phyloP scores from a whole-genome alignment of 1,139 yeast genomes.

The Hemisphaericaspora subhashii region DNA sequence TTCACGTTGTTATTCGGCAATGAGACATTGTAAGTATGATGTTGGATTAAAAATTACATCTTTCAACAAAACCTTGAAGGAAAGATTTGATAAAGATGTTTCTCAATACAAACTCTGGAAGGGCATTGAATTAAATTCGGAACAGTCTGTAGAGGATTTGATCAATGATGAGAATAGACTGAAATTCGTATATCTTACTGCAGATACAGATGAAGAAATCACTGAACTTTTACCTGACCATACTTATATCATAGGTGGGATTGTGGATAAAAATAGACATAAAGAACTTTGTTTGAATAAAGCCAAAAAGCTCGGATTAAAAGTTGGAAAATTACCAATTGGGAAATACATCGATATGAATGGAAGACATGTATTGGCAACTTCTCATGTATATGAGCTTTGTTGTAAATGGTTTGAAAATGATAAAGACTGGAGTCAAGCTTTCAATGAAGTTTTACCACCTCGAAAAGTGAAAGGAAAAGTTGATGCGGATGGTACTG shows the following conservation, averaged over 20 bases:
- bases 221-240: slow-evolving; percentile 63
- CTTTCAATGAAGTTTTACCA: slow-evolving; percentile 85
- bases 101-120: slow-evolving; percentile 68
- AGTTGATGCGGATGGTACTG: slow-evolving; percentile 7
- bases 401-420: slow-evolving; percentile 76
- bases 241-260: slow-evolving; percentile 91
- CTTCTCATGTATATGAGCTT: slow-evolving; percentile 90
- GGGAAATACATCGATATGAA: slow-evolving; percentile 79
- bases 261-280: slow-evolving; percentile 92
- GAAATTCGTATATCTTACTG: slow-evolving; percentile 68
- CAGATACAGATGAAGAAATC: slow-evolving; percentile 74
- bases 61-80: slow-evolving; percentile 63
- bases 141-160: slow-evolving; percentile 42
- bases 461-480: slow-evolving; percentile 57
- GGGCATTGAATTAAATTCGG: slow-evolving; percentile 50
- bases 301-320: slow-evolving; percentile 70
- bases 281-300: slow-evolving; percentile 79
- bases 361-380: slow-evolving; percentile 87
- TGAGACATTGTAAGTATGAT: slow-evolving; percentile 59
- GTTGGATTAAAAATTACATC: slow-evolving; percentile 64
- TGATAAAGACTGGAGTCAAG: slow-evolving; percentile 74
- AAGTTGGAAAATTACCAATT: slow-evolving; percentile 81
- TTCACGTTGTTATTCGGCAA: slow-evolving; percentile 78
- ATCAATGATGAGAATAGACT: slow-evolving; percentile 32
- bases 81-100: slow-evolving; percentile 67